These are phyloP conservation scores for Fraxinus sp. DNA, from an alignment of 305 asterid species.

Conservation along the genomic window DNA sequence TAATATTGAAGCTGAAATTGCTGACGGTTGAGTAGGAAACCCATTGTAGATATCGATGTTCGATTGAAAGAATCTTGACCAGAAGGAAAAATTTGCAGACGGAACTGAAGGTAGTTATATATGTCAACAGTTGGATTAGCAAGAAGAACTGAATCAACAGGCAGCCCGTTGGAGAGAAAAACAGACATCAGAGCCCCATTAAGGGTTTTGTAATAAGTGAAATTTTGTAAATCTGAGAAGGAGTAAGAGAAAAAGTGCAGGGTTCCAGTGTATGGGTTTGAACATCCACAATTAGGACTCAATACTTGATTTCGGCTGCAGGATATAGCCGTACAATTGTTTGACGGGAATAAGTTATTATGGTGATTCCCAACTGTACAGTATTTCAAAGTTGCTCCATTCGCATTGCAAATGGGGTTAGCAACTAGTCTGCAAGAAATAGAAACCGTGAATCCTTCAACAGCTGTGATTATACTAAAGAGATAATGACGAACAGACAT, in stretches of 20 bases:
- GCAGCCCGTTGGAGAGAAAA: constrained; percentile 51
- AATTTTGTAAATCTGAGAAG: constrained; percentile 65
- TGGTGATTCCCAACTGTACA: constrained; percentile 37
- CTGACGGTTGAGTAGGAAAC: constrained; percentile 74
- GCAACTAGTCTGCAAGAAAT: constrained; percentile 52
- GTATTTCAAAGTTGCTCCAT: constrained; percentile 42
- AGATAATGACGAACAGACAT: not conserved
- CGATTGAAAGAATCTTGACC: constrained; percentile 54
- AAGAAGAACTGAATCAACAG: constrained; percentile 62
- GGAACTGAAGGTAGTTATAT: constrained; percentile 47
- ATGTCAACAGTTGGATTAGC: constrained; percentile 50
- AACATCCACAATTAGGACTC: constrained; percentile 72
- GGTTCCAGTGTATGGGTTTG: constrained; percentile 71
- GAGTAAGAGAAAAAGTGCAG: constrained; percentile 66
- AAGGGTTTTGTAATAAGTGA: constrained; percentile 53
- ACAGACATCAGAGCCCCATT: constrained; percentile 42
- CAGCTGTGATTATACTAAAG: constrained; percentile 9
- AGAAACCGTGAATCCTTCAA: constrained; percentile 1
- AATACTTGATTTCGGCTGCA: constrained; percentile 48
- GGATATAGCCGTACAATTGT: constrained; percentile 42
- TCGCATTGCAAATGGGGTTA: constrained; percentile 68
- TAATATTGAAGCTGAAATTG: constrained; percentile 44
- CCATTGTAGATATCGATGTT: constrained; percentile 51
- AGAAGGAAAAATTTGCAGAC: constrained; percentile 70
- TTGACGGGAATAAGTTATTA: constrained; percentile 28